Evolutionary conservation across 148 eudicot genomes (phyloP).

Genomic region (Beta vulgaris): DNA sequence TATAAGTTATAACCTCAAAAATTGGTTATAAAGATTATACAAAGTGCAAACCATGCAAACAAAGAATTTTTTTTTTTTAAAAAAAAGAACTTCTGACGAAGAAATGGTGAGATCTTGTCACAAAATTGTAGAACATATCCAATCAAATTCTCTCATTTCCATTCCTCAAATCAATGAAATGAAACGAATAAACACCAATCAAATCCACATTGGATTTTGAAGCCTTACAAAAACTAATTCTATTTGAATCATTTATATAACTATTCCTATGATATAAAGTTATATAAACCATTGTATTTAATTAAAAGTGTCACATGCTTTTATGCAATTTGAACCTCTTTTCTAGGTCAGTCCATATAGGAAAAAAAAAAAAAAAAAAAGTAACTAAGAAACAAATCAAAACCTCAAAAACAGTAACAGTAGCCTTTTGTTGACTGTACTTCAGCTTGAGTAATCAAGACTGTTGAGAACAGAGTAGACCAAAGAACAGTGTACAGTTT

Average conservation of each 20-base stretch:
- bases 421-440: constrained; percentile 24
- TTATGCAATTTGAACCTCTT: constrained; percentile 6
- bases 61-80: too few relatives aligned
- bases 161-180: background rate
- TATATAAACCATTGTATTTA: background rate
- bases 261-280: background rate
- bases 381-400: background rate
- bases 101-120: too few relatives aligned
- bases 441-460: background rate
- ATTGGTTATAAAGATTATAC: too few relatives aligned
- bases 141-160: background rate
- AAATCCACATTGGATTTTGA: constrained; percentile 32
- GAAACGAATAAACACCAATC: background rate
- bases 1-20: too few relatives aligned
- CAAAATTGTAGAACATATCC: constrained; percentile 3
- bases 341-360: constrained; percentile 20
- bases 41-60: too few relatives aligned
- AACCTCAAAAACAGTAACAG: background rate
- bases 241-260: background rate
- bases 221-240: constrained; percentile 18
- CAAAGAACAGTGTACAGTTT: constrained; percentile 26
- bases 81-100: too few relatives aligned
- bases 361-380: background rate
- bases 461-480: constrained; percentile 29
- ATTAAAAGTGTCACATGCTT: background rate